Percentiles rank a stretch among this genome's conserved stretches.
These are phyloP conservation scores for Xylaria sp. DNA, from an alignment of 2,329 filamentous ascomycete genomes.

Conservation along the genomic window DNA sequence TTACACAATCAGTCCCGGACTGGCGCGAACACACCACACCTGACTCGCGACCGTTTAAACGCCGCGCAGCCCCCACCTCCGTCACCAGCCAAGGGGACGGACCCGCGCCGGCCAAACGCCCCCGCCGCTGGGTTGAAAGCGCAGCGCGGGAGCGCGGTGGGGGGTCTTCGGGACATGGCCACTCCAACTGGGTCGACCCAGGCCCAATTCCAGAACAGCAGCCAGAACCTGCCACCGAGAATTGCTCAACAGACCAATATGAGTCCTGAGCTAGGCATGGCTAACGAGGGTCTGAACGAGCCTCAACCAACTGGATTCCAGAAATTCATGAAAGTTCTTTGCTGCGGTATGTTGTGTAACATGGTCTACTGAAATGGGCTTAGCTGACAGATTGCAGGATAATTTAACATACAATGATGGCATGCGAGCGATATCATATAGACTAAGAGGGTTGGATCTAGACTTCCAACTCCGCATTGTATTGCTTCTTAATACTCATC, in stretches of 20 bases:
- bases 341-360: constrained; percentile 76
- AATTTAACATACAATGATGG: constrained; percentile 41
- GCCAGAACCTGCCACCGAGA: constrained; percentile 80
- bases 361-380: not conserved
- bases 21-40: constrained; percentile 73
- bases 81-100: constrained; percentile 83
- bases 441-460: constrained; percentile 49
- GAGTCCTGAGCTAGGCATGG: constrained; percentile 66
- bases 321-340: constrained; percentile 92
- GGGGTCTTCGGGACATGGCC: constrained; percentile 78
- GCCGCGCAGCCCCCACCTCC: constrained; percentile 90
- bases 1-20: constrained; percentile 78
- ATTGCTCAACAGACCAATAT: constrained; percentile 70
- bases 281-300: constrained; percentile 69
- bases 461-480: constrained; percentile 42
- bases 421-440: constrained; percentile 48
- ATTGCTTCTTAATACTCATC: constrained; percentile 48
- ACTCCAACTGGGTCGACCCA: constrained; percentile 92
- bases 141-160: constrained; percentile 81
- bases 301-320: constrained; percentile 84
- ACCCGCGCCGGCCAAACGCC: constrained; percentile 83
- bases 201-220: constrained; percentile 96
- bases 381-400: constrained; percentile 41
- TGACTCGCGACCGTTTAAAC: constrained; percentile 91
- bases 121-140: constrained; percentile 77